Base-by-base conservation (phyloP, 2,329 filamentous ascomycete genomes). In the Raffaelea albimanens region DNA sequence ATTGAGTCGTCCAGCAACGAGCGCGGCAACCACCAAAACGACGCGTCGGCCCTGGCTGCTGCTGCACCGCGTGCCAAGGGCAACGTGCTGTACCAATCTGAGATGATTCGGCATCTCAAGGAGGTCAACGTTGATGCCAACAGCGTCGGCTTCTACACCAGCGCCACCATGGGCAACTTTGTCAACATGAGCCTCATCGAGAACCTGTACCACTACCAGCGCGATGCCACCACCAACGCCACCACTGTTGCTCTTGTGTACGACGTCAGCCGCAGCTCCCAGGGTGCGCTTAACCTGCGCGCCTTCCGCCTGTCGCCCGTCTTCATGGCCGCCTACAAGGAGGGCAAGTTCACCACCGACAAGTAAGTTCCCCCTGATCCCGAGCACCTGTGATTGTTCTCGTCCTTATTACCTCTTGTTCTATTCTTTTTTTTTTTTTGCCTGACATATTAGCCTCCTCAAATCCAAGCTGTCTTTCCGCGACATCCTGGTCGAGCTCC, bases 91-190 rank as follows among this genome's bases (percentile, higher is more conserved):
- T 97, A 98, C 71, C 87, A 95, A 72, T 83, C 81, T 56, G 93
- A 98, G 69, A 97, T 97, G 91, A 91, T 98, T 68, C 86, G 89
- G 62, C 89, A 93, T 67, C 73, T 97, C 54, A 85, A 91, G 66
- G 93, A 97, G 70, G 93, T 98, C 61, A 98, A 97, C 67, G 87
- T 97, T 51, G 93, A 98, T 66, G 93, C 93, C 56, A 95, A 97
- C 75, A 94, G 88, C 61, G 88, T 95, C 51, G 93, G 93, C 60
- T 98, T 90, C 90, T 98, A 98, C 73, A 96, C 89, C 50, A 96
- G 89, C 72, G 88, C 90, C 54, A 95, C 89, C 67, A 94, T 98
- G 87, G 93, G 93, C 67, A 97, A 95, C 76, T 97, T 97, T 59
- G 78, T 97, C 75, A 96, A 90, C 74, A 68, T 85, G 63, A 87